Conservation (phyloP, 148 eudicot genomes). For the Heliamphora exappendiculata region DNA sequence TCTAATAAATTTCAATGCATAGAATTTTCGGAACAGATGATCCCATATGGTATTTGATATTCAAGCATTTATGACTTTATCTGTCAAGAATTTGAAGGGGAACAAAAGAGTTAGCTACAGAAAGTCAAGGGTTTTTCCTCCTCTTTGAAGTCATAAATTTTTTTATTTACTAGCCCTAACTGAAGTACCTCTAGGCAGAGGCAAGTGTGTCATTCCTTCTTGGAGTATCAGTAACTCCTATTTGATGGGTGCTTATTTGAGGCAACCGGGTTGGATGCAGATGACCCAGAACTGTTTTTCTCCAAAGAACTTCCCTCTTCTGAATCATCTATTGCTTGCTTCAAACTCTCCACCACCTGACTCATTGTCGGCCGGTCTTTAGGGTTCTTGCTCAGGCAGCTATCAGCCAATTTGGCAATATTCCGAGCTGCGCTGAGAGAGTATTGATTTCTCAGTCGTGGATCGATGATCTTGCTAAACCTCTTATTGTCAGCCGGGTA, state of each 20-base stretch:
- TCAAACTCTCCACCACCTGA: conserved; percentile 37
- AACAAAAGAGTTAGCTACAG: not conserved
- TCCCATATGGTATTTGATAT: not conserved
- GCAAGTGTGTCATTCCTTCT: not conserved
- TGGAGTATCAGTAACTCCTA: conserved; percentile 3
- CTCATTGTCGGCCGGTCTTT: conserved; percentile 52
- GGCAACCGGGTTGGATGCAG: not conserved
- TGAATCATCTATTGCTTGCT: conserved; percentile 35
- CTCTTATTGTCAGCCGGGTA: conserved; percentile 48
- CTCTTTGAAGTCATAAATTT: not conserved
- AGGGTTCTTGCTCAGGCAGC: conserved; percentile 44
- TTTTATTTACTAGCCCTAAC: not conserved
- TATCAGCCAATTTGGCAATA: conserved; percentile 54
- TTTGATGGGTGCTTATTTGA: conserved; percentile 8
- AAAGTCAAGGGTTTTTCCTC: not conserved
- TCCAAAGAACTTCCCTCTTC: conserved; percentile 18
- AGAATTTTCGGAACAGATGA: no score
- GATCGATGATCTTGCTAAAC: conserved; percentile 57
- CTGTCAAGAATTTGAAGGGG: conserved; percentile 1
- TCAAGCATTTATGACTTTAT: conserved; percentile 4
- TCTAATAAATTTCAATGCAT: no score
- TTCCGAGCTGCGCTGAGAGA: conserved; percentile 36
- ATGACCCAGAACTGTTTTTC: not conserved
- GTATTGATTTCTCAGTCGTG: conserved; percentile 41
- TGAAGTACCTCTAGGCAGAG: conserved; percentile 15